Conservation (phyloP, 495 filamentous ascomycete species). For the Beverwykella pulmonaria region DNA sequence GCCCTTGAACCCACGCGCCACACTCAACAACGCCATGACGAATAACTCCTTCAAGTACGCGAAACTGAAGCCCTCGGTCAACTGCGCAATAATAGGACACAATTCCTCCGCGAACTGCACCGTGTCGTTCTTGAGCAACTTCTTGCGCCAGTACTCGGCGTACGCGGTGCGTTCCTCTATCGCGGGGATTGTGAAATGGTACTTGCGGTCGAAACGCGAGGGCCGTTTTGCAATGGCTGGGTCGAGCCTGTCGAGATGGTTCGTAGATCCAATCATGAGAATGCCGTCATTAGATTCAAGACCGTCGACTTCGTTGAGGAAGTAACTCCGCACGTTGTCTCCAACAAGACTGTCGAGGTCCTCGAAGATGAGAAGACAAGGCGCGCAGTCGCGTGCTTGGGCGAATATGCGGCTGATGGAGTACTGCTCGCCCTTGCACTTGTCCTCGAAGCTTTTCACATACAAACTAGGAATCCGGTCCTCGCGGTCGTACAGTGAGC, state of each 20-base stretch:
- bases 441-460: constrained; percentile 52
- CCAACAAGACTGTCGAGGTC: constrained; percentile 65
- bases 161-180: constrained; percentile 40
- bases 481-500: constrained; percentile 51
- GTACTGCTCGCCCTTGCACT: constrained; percentile 31
- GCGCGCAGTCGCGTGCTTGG: constrained; percentile 42
- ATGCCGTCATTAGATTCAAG: constrained; percentile 55
- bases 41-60: constrained; percentile 41
- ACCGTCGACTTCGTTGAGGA: constrained; percentile 73
- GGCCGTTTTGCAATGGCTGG: constrained; percentile 45
- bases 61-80: constrained; percentile 39
- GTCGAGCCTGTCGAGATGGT: constrained; percentile 45
- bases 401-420: constrained; percentile 42
- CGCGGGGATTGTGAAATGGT: constrained; percentile 43
- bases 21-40: constrained; percentile 34
- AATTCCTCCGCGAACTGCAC: constrained; percentile 37
- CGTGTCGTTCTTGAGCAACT: constrained; percentile 32
- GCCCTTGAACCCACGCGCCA: constrained; percentile 29
- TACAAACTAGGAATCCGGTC: constrained; percentile 55
- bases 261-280: constrained; percentile 46
- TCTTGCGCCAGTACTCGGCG: constrained; percentile 45
- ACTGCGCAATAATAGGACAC: constrained; percentile 18
- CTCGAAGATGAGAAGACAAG: constrained; percentile 62
- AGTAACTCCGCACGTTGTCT: constrained; percentile 60
- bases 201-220: constrained; percentile 47